A percentile compares a stretch with the other conserved stretches of the same genome.
Evolutionary conservation across 306 rosid species (phyloP).

Genomic region (Fragaria nilgerrensis): DNA sequence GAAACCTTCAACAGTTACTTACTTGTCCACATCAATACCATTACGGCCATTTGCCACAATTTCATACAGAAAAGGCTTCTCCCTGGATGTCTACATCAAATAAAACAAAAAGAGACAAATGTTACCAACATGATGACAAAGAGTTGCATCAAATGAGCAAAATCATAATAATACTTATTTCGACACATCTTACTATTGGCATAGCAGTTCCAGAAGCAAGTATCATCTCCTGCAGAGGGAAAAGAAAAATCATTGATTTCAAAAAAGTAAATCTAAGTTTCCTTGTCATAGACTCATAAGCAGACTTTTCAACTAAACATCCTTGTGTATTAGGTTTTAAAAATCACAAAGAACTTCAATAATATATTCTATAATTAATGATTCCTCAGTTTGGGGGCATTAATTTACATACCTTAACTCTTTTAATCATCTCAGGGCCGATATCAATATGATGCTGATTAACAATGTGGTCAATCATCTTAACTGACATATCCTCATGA

Average conservation of each 20-base stretch:
- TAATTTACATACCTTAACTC: slow-evolving; percentile 52
- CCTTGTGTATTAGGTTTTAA: not conserved
- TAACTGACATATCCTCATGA: slow-evolving; percentile 85
- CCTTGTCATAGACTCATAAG: not conserved
- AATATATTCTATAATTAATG: not conserved
- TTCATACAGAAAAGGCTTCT: slow-evolving; percentile 82
- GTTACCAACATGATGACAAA: not conserved
- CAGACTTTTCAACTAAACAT: not conserved
- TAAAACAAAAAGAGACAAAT: not conserved
- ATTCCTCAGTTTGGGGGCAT: not conserved
- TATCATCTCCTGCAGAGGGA: slow-evolving; percentile 77
- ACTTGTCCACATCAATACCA: slow-evolving; percentile 99
- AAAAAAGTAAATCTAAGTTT: slow-evolving; percentile 13
- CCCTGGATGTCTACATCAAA: slow-evolving; percentile 52
- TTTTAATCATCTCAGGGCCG: slow-evolving; percentile 62
- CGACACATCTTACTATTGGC: slow-evolving; percentile 49
- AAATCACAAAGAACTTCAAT: not conserved
- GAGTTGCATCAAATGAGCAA: slow-evolving; percentile 3
- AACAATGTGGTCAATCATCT: slow-evolving; percentile 77
- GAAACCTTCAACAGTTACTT: slow-evolving; percentile 25
- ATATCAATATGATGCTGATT: slow-evolving; percentile 75
- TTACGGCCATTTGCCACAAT: slow-evolving; percentile 98
- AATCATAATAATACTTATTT: not conserved
- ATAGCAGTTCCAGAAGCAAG: slow-evolving; percentile 63
- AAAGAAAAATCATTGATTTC: slow-evolving; percentile 15